phyloP scores from a whole-genome alignment of 192 early-diverging fungal genomes.

The Phlyctochytrium planicorne region DNA sequence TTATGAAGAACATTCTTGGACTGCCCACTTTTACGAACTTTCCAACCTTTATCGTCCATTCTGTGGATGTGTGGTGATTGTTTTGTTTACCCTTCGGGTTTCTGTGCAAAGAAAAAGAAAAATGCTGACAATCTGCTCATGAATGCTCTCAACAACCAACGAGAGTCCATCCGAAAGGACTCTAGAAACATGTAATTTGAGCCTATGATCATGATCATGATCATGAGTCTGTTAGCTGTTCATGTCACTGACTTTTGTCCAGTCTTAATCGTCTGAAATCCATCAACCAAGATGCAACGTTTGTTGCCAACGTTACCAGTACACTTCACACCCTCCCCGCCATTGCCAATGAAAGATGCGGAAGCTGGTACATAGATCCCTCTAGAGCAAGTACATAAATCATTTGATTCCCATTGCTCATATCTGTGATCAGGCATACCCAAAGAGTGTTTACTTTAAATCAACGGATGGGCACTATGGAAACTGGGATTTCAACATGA shows the following conservation, averaged over 20 bases:
- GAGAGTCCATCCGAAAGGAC: slow-evolving; percentile 30
- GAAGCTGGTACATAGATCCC: slow-evolving; percentile 81
- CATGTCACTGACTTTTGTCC: neutral
- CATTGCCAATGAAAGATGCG: slow-evolving; percentile 81
- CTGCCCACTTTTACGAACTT: no score
- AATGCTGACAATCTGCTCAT: no score
- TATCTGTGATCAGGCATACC: slow-evolving; percentile 26
- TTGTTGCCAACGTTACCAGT: slow-evolving; percentile 60
- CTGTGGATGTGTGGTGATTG: no score
- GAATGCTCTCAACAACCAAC: no score
- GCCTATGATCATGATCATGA: neutral
- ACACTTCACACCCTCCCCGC: slow-evolving; percentile 62
- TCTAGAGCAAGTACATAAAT: slow-evolving; percentile 38
- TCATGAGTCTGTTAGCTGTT: neutral
- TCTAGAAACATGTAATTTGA: slow-evolving; percentile 25
- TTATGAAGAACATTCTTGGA: no score
- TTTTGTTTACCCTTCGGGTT: no score
- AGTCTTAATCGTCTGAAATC: slow-evolving; percentile 78
- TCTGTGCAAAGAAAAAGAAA: no score
- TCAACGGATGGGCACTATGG: slow-evolving; percentile 91
- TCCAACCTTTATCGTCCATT: no score
- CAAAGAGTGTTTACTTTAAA: slow-evolving; percentile 81
- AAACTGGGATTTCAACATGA: slow-evolving; percentile 80
- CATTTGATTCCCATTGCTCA: slow-evolving; percentile 2
- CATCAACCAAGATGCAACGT: slow-evolving; percentile 71